Evolutionary conservation across 306 rosid species (phyloP).

Genomic region (Quercus mongolica): DNA sequence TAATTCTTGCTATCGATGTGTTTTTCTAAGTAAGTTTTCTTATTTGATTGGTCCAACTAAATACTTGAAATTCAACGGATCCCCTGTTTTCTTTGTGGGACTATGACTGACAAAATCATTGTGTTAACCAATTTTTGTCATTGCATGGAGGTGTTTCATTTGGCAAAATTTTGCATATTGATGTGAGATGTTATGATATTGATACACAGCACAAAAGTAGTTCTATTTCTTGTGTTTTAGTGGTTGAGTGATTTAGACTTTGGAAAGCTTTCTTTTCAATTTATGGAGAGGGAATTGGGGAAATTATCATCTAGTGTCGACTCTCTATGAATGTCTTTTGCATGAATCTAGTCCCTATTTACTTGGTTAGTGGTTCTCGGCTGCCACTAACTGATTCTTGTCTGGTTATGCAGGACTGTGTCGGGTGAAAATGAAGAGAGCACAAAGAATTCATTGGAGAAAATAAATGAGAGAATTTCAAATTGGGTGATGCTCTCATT

Average conservation of each 20-base stretch:
- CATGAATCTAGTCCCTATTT: neutral
- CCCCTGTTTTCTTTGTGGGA: too few relatives aligned
- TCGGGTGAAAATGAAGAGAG: slow-evolving; percentile 96
- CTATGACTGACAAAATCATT: too few relatives aligned
- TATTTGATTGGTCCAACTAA: too few relatives aligned
- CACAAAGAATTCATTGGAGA: slow-evolving; percentile 80
- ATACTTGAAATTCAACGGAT: too few relatives aligned
- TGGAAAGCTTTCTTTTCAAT: neutral
- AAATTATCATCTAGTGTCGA: neutral
- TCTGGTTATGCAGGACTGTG: slow-evolving; percentile 52
- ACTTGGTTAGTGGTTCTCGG: slow-evolving; percentile 6
- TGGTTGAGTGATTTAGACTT: neutral
- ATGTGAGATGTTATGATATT: too few relatives aligned
- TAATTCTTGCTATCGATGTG: neutral
- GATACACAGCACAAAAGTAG: neutral
- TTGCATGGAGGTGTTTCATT: too few relatives aligned
- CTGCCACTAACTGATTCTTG: neutral
- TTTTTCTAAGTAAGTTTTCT: neutral
- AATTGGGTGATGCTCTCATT: neutral
- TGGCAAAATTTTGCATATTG: neutral
- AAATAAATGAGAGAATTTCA: slow-evolving; percentile 43
- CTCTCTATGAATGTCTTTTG: neutral
- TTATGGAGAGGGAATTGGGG: neutral
- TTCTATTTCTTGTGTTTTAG: neutral
- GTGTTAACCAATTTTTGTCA: too few relatives aligned